phyloP scores from a whole-genome alignment of 345 rosid genomes.

The Reutealis trisperma region DNA sequence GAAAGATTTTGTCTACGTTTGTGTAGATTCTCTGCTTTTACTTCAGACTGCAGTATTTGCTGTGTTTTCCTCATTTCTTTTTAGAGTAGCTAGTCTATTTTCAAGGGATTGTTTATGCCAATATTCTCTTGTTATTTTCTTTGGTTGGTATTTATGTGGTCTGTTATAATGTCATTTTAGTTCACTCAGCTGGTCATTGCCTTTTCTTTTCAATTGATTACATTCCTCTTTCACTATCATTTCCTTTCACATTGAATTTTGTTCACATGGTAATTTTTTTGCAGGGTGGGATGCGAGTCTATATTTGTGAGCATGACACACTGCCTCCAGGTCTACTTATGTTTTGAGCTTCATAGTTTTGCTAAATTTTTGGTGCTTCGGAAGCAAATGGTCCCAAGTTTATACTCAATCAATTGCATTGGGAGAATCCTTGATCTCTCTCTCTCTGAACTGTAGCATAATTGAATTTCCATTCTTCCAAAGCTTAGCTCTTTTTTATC shows the following conservation, averaged over 20 bases:
- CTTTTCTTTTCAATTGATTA: not conserved
- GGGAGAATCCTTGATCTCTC: not conserved
- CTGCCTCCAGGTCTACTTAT: constrained; percentile 65
- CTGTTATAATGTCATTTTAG: not conserved
- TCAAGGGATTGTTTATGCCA: not conserved
- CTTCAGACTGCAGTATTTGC: not conserved
- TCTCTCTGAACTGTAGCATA: not conserved
- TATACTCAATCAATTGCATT: not conserved
- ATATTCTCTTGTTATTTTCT: constrained; percentile 1
- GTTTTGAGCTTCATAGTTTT: constrained; percentile 10
- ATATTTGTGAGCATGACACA: constrained; percentile 80
- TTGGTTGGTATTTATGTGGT: not conserved
- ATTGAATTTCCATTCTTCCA: not conserved
- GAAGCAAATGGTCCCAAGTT: not conserved
- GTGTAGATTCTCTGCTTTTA: not conserved
- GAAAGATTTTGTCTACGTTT: not conserved
- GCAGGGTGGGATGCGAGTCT: constrained; percentile 84
- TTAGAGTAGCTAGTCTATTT: not conserved
- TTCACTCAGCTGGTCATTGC: not conserved
- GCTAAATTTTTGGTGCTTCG: not conserved
- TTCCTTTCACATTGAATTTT: not conserved
- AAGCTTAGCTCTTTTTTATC: not conserved
- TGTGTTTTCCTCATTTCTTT: not conserved
- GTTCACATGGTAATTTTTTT: constrained; percentile 21
- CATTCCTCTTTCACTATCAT: constrained; percentile 6